phyloP scores from a whole-genome alignment of 345 rosid species.

The Isatis tinctoria region DNA sequence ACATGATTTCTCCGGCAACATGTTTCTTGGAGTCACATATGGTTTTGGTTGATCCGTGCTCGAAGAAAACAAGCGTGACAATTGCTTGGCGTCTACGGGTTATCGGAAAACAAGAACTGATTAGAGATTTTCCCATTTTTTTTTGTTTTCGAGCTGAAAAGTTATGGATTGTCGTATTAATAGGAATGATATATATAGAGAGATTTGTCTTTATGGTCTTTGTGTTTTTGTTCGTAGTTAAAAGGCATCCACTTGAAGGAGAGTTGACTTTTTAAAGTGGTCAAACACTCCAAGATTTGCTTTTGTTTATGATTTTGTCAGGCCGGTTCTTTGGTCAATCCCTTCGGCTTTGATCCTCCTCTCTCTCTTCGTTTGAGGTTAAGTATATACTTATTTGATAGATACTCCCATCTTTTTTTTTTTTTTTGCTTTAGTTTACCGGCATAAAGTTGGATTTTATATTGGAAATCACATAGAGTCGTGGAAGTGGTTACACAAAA shows the following conservation, averaged over 20 bases:
- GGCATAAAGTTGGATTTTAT: neutral
- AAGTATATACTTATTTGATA: neutral
- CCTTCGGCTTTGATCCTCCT: constrained; percentile 44
- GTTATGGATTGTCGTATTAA: constrained; percentile 21
- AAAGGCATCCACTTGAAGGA: constrained; percentile 28
- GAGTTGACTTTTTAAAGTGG: constrained; percentile 31
- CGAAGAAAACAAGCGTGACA: constrained; percentile 54
- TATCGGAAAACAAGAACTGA: constrained; percentile 16
- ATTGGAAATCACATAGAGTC: neutral
- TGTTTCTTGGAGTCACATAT: constrained; percentile 44
- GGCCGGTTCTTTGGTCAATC: constrained; percentile 50
- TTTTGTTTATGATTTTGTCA: constrained; percentile 1
- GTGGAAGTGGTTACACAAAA: constrained; percentile 5
- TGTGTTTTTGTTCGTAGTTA: constrained; percentile 14
- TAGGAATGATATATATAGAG: constrained; percentile 4
- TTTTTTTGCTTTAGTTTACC: neutral
- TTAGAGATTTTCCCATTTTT: constrained; percentile 43
- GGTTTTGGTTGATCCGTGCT: constrained; percentile 49
- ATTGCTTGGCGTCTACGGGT: constrained; percentile 18
- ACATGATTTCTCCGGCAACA: constrained; percentile 92
- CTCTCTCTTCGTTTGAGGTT: neutral
- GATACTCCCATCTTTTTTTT: neutral
- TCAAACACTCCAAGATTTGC: constrained; percentile 21
- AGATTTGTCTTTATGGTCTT: constrained; percentile 17
- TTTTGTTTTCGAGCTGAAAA: constrained; percentile 5